Percentiles rank a stretch among this genome's conserved stretches.
phyloP scores from a whole-genome alignment of 2,329 filamentous ascomycete genomes.

The Aspergillus flavus region DNA sequence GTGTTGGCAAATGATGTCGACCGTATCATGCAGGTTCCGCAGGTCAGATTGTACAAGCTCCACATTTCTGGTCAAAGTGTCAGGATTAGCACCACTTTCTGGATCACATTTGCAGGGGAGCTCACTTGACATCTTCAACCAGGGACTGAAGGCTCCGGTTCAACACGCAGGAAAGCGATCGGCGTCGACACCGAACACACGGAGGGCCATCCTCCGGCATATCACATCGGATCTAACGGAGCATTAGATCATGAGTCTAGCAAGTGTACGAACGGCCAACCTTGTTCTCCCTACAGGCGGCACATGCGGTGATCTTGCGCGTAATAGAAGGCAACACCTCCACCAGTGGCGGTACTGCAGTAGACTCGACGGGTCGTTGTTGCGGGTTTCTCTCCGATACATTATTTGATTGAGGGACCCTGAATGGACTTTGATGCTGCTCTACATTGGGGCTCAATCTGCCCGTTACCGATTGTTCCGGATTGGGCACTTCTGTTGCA shows the following conservation, averaged over 20 bases:
- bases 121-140: neutral
- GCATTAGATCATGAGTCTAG: neutral
- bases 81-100: rapidly evolving
- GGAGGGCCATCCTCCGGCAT: slow-evolving; percentile 49
- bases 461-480: neutral
- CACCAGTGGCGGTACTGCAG: neutral
- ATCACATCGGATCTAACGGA: slow-evolving; percentile 49
- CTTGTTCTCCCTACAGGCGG: neutral
- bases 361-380: neutral
- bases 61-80: neutral
- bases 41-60: neutral
- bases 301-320: neutral
- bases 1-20: slow-evolving; percentile 29
- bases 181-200: slow-evolving; percentile 50
- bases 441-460: neutral
- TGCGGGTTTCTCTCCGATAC: neutral
- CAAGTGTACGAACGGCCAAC: neutral
- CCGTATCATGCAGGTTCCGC: neutral
- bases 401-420: neutral
- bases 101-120: neutral
- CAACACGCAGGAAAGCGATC: slow-evolving; percentile 49
- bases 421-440: neutral
- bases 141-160: slow-evolving; percentile 50
- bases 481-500: neutral
- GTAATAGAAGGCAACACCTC: neutral